Evolutionary conservation across 345 rosid genomes (phyloP), one percentile per base, ranked within the genome.

Genomic region (Pelargonium nanum): DNA sequence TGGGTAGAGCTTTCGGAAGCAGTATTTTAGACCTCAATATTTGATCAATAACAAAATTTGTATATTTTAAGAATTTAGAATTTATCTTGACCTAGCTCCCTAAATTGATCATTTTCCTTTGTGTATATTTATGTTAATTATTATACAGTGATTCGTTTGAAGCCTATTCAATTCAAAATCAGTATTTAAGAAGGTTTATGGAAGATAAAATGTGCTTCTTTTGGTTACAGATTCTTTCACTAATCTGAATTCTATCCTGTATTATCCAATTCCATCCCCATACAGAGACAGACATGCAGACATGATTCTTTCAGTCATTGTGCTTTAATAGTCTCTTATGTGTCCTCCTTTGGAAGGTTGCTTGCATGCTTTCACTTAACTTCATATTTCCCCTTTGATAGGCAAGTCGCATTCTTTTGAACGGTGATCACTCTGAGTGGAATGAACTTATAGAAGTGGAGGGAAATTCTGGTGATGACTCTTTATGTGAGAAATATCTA

Each of bases 401-500:
- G 98, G 96, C 89, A 67, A 78, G 83, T 73, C 80, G 62, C 70
- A 73, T 81, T 74, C 88, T 86, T 65, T 77, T 75, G 72, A 74
- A 74, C 55, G 81, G 76, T 51, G 83, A 85, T 72, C 75, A 70
- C 22, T 67, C 70, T 23, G 87, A 72, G 62, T 72, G 80, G 69
- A 77, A 76, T 40, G 80, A 75, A 71, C 57, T 74, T 40, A 68
- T 81, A 26, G 93, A 75, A 78, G 86, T 66, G 60, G 88, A 80
- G 20, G 74, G 77, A 62, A 79, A 63, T 74, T 59, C 78, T 58
- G 69, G 74, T 59, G 83, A 79, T 63, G 73, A 63, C 34, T 71
- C 79, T 53, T 30, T 79, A 52, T 78, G 83, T 69, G 75, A 78
- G 58, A 75, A 53, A 67, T 92, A 82, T 78, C 83, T 89, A 55